Conservation (phyloP, 768 basidiomycete species). For the Podaxis sp. region DNA sequence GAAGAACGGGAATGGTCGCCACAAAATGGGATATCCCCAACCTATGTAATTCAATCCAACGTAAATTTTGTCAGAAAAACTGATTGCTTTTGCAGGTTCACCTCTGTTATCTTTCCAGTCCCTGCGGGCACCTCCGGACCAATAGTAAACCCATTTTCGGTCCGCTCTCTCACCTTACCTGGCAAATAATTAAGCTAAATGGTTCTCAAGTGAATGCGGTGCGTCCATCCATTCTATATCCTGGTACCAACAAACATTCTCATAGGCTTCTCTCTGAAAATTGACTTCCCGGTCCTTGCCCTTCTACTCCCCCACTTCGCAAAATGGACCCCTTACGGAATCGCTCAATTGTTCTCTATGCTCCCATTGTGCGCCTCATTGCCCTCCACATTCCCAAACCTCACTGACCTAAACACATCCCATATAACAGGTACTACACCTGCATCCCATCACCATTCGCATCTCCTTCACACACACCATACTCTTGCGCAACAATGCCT, state of each 20-base stretch:
- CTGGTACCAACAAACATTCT: not conserved
- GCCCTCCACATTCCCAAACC: not conserved
- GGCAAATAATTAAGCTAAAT: conserved; percentile 27
- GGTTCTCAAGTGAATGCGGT: conserved; percentile 32
- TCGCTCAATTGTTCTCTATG: conserved; percentile 39
- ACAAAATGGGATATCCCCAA: too few relatives aligned
- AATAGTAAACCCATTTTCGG: conserved; percentile 37
- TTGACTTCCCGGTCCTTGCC: conserved; percentile 32
- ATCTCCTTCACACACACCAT: conserved; percentile 27
- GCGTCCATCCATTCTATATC: conserved; percentile 1
- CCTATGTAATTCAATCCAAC: too few relatives aligned
- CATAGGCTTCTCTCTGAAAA: conserved; percentile 35
- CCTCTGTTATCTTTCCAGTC: conserved; percentile 40
- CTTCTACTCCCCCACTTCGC: conserved; percentile 39
- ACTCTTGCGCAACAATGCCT: conserved; percentile 14
- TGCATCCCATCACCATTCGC: conserved; percentile 31
- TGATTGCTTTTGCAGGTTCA: conserved; percentile 40
- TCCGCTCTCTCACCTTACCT: conserved; percentile 37
- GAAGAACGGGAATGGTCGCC: too few relatives aligned
- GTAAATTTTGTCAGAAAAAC: too few relatives aligned
- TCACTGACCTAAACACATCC: too few relatives aligned
- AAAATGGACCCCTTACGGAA: conserved; percentile 30
- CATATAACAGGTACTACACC: conserved; percentile 33
- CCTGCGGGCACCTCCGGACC: conserved; percentile 43
- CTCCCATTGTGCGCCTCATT: conserved; percentile 31